Percentiles rank a stretch among this genome's conserved stretches.
These are phyloP conservation scores for Malus fusca DNA, from an alignment of 306 rosid genomes.

Conservation along the genomic window DNA sequence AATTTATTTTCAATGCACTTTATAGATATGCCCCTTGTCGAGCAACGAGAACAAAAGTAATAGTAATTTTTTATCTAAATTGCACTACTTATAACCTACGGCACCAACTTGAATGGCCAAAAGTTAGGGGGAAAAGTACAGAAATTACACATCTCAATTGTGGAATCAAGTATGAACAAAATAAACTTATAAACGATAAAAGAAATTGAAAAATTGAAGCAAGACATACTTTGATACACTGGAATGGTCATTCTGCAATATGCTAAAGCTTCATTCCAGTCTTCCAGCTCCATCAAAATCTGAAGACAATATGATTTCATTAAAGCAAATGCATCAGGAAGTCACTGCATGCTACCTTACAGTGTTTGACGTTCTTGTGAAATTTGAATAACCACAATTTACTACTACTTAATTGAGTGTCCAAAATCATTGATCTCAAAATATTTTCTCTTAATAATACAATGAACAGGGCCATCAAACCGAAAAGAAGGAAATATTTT, in stretches of 20 bases:
- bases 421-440: neutral
- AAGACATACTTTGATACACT: constrained; percentile 62
- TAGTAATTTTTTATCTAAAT: neutral
- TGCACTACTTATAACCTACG: constrained; percentile 3
- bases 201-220: neutral
- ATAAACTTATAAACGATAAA: too few species aligned
- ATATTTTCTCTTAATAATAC: neutral
- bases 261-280: constrained; percentile 73
- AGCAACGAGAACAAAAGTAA: neutral
- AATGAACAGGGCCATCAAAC: neutral
- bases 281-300: constrained; percentile 75
- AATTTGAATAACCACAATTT: neutral
- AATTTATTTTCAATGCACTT: neutral
- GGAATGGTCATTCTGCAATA: constrained; percentile 88
- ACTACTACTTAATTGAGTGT: neutral
- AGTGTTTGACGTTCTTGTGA: neutral
- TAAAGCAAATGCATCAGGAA: neutral
- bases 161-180: neutral
- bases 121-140: neutral
- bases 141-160: constrained; percentile 3
- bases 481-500: neutral
- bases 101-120: constrained; percentile 8
- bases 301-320: constrained; percentile 23
- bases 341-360: neutral
- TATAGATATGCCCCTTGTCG: neutral